Evolutionary conservation across 2,329 filamentous ascomycete species (phyloP), one percentile per base, ranked within the genome.

Genomic region (Penicillium sp.): DNA sequence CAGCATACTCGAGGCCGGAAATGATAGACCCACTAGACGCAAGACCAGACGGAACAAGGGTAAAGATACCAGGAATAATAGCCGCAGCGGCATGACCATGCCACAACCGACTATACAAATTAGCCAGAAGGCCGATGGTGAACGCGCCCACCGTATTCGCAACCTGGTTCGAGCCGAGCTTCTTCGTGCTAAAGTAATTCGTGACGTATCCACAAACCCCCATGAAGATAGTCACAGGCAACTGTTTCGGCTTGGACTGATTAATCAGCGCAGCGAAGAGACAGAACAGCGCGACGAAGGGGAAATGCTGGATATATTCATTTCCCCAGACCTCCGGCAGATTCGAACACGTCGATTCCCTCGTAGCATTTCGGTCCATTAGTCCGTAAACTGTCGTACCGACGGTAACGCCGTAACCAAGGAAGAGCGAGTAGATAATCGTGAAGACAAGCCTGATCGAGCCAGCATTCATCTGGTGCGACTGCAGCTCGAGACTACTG

Each of bases 41-140:
- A 6, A 86, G 70, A 8, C 84, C 83, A 2, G 78, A 82, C 0
- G 83, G 83, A 0, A 86, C 83, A 58, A 85, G 81, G 1, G 85
- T 82, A 61, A 94, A 95, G 61, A 96, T 94, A 16, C 89, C 91
- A 0, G 92, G 91, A 11, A 96, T 79, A 80, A 96, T 89, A 6
- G 89, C 88, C 0, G 90, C 89, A 0, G 90, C 90, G 0, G 91
- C 91, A 8, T 95, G 82, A 2, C 88, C 89, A 69, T 92, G 90
- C 22, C 88, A 72, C 34, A 79, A 62, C 2, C 89, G 83, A 14
- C 86, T 87, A 74, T 93, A 92, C 5, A 91, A 66, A 64, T 94
- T 94, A 16, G 89, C 89, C 42, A 91, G 75, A 29, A 92, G 82
- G 10, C 90, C 90, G 16, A 94, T 85, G 0, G 84, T 83, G 47